Conservation (phyloP, 257 asterid genomes). For the Schizonepeta tenuifolia region DNA sequence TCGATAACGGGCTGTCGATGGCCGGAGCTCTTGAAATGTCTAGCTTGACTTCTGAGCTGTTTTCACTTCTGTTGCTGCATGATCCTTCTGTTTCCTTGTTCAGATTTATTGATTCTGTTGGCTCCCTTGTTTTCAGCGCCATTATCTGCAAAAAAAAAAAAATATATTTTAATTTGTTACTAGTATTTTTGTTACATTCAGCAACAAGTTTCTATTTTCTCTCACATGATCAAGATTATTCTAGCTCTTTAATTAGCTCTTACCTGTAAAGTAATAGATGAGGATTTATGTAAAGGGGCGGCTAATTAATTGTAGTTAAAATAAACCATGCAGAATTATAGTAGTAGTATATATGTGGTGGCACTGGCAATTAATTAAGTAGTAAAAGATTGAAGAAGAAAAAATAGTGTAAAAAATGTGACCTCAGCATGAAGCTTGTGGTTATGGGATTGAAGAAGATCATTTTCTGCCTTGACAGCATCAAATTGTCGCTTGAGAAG, state of each 20-base stretch:
- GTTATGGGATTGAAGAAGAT: slow-evolving; percentile 50
- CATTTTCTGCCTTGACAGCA: slow-evolving; percentile 55
- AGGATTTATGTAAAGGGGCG: not conserved
- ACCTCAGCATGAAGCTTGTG: slow-evolving; percentile 68
- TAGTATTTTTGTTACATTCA: no score
- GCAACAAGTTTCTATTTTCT: no score
- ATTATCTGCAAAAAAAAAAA: slow-evolving; percentile 52
- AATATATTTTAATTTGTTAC: no score
- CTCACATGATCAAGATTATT: no score
- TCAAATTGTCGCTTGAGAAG: slow-evolving; percentile 57
- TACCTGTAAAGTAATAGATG: no score
- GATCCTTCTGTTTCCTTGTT: slow-evolving; percentile 98
- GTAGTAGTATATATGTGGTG: no score
- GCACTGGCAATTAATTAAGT: no score
- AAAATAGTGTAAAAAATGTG: no score
- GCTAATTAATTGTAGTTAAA: not conserved
- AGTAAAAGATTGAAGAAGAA: no score
- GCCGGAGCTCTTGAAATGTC: slow-evolving; percentile 70
- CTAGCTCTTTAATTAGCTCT: no score
- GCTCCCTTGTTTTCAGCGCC: slow-evolving; percentile 90
- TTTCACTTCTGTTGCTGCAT: slow-evolving; percentile 88
- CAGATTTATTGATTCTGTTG: slow-evolving; percentile 88
- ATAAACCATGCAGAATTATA: slow-evolving; percentile 30
- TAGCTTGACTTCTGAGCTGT: slow-evolving; percentile 84
- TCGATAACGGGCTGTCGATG: slow-evolving; percentile 56